Percentiles rank a stretch among this genome's conserved stretches.
phyloP scores from a whole-genome alignment of 768 basidiomycete species.

The Sistotremastrum niveocremeum region DNA sequence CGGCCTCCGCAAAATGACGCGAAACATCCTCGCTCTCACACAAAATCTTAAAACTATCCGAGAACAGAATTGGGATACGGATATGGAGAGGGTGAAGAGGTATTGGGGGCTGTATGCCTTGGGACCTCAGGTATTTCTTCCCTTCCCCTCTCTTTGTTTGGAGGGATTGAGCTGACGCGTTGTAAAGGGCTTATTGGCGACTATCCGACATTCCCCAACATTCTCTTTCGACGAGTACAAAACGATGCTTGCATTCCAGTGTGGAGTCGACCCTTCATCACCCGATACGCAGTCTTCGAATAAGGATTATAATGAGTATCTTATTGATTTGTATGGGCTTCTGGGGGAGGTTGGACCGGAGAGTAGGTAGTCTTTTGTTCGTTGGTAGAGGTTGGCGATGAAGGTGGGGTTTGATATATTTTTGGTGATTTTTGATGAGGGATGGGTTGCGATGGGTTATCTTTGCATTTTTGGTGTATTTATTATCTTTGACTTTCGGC shows the following conservation, averaged over 20 bases:
- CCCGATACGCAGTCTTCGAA: too few relatives aligned
- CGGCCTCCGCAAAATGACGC: slow-evolving; percentile 76
- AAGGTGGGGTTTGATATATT: neutral
- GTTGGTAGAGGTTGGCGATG: neutral
- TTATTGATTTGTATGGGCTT: slow-evolving; percentile 80
- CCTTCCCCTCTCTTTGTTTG: neutral
- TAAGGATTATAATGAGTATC: slow-evolving; percentile 24
- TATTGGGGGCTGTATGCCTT: slow-evolving; percentile 73
- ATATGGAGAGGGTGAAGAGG: slow-evolving; percentile 61
- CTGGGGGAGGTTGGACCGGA: slow-evolving; percentile 21
- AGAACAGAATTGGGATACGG: slow-evolving; percentile 42
- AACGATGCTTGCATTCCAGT: slow-evolving; percentile 78
- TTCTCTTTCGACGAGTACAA: slow-evolving; percentile 93
- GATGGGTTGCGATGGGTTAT: neutral
- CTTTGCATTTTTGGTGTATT: neutral
- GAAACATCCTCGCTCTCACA: slow-evolving; percentile 84
- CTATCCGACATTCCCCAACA: slow-evolving; percentile 42
- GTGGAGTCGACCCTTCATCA: slow-evolving; percentile 48
- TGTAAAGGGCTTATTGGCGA: slow-evolving; percentile 60
- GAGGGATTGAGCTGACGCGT: neutral
- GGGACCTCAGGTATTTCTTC: slow-evolving; percentile 51
- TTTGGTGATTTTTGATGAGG: neutral
- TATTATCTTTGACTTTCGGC: neutral
- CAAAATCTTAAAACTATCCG: slow-evolving; percentile 77
- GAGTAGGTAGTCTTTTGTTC: neutral